These are phyloP conservation scores for Emericellopsis atlantica DNA, from an alignment of 2,329 filamentous ascomycete species.

Conservation along the genomic window DNA sequence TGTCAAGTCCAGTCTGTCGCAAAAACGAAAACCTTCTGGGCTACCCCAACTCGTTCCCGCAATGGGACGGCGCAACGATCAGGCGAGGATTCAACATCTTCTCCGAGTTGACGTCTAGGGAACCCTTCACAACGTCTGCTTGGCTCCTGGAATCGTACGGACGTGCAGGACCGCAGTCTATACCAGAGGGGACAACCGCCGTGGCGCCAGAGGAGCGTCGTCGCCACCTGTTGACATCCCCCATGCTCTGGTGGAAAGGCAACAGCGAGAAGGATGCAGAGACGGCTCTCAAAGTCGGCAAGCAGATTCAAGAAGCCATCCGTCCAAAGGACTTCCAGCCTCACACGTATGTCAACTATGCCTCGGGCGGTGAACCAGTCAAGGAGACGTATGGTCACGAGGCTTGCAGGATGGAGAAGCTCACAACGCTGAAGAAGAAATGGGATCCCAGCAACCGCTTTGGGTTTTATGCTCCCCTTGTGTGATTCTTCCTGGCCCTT, in stretches of 20 bases:
- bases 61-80: constrained; percentile 4
- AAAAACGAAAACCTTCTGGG: constrained; percentile 5
- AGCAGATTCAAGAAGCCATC: background rate
- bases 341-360: constrained; percentile 9
- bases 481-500: background rate
- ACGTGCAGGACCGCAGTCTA: constrained; percentile 12
- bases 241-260: constrained; percentile 4
- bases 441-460: constrained; percentile 7
- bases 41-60: constrained; percentile 4
- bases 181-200: constrained; percentile 4
- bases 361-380: constrained; percentile 4
- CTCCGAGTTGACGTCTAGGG: background rate
- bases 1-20: constrained; percentile 1
- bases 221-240: constrained; percentile 4
- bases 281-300: constrained; percentile 1
- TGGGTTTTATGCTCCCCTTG: constrained; percentile 3
- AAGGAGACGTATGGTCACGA: constrained; percentile 6
- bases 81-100: constrained; percentile 3
- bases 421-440: constrained; percentile 6
- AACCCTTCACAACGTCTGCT: background rate
- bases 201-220: constrained; percentile 1
- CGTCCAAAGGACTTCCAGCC: background rate
- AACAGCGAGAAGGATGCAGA: background rate
- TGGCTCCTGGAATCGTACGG: constrained; percentile 7
- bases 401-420: constrained; percentile 3